Base-by-base conservation (phyloP, 345 rosid species). In the Salix dunnii region DNA sequence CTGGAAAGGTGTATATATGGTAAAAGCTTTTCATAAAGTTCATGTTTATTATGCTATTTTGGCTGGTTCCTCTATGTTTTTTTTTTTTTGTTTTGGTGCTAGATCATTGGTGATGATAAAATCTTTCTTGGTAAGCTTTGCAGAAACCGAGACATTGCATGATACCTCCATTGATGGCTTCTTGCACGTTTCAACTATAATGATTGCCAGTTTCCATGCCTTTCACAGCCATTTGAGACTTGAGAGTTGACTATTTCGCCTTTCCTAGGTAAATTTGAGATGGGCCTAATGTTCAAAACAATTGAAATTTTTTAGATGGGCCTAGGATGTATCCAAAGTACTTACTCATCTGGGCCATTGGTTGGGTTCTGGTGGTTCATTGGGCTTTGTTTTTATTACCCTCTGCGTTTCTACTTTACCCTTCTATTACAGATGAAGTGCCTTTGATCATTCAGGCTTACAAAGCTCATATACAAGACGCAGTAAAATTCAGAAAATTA, bases 71-170 rank as follows among this genome's bases (percentile, higher is more conserved):
- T 21, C 6, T 35, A 2, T 18, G 43, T 18, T 31, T 0, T 21
- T 3, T 1, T 2, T 8, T 3, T n/a, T 7, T 1, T 55, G 8
- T 2, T 3, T 55, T n/a, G 11, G 28, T 9, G 28, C 27, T 28
- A 75, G 74, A 79, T 73, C 6, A 51, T 28, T 12, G 46, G 71
- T 73, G 43, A 84, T 75, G 67, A 64, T 64, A 16, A 30, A 68
- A 69, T 25, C 80, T 84, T 84, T 21, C 30, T 38, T 25, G 68
- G 65, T 33, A 78, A 80, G 80, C 80, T 64, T 64, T 75, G 68
- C 74, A 75, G 33, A 31, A 53, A 36, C 60, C 46, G 70, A 13
- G 25, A 21, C 31, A 63, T 68, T 76, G 21, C 61, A 3, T 51
- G 27, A n/a, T n/a, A 21, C 43, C 43, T 46, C 27, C 38, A 74